These are phyloP conservation scores for Pseudoneurospora amorphoporcata DNA, from an alignment of 495 filamentous ascomycete genomes.

Conservation along the genomic window DNA sequence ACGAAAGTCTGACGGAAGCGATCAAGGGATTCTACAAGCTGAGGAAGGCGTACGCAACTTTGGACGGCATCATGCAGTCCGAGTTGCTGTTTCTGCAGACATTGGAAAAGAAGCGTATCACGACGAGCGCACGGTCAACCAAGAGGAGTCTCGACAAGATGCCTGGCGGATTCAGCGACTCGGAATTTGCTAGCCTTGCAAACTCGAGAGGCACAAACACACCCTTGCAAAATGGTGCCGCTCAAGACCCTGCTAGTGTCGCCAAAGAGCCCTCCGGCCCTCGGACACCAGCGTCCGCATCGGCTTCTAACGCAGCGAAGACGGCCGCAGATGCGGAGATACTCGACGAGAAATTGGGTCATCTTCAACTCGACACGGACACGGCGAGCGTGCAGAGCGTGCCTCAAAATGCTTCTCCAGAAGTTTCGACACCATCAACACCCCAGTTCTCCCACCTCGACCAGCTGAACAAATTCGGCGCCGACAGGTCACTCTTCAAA, in stretches of 20 bases:
- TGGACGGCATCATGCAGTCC: constrained; percentile 58
- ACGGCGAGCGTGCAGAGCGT: background rate
- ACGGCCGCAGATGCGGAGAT: background rate
- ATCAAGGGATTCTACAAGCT: constrained; percentile 89
- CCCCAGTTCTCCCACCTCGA: background rate
- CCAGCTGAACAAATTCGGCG: constrained; percentile 13
- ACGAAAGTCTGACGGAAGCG: constrained; percentile 86
- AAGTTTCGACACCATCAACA: background rate
- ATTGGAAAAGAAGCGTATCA: background rate
- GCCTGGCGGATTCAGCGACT: constrained; percentile 27
- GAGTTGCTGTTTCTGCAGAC: constrained; percentile 34
- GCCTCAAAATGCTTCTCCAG: background rate
- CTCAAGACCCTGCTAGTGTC: constrained; percentile 21
- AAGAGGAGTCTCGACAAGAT: constrained; percentile 12
- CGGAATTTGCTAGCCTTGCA: constrained; percentile 22
- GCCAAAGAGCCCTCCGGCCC: constrained; percentile 18
- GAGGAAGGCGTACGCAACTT: constrained; percentile 75
- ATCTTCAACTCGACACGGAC: constrained; percentile 1
- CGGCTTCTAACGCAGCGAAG: constrained; percentile 8
- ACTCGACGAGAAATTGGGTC: constrained; percentile 14
- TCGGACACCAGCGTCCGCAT: constrained; percentile 17
- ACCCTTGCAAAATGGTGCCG: constrained; percentile 14
- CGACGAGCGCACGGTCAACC: background rate
- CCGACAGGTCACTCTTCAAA: constrained; percentile 44
- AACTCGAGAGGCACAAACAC: background rate